Conservation (phyloP, 1,284 basidiomycete genomes). For the Amylostereum areolatum region DNA sequence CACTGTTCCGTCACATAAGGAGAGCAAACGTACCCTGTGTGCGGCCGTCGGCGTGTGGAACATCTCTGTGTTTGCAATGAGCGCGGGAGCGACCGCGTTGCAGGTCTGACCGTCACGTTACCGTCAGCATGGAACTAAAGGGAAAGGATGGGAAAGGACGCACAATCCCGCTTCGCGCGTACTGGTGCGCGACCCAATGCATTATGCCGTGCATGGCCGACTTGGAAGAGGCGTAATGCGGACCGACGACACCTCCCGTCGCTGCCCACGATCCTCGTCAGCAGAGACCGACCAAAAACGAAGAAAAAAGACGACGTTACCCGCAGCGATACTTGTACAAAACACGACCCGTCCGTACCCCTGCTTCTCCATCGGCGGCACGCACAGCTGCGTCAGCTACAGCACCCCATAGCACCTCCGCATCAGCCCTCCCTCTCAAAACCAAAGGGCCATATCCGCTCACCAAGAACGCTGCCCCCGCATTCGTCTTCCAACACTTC, state of each 20-base stretch:
- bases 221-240: slow-evolving; percentile 53
- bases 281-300: background rate
- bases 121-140: background rate
- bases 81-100: slow-evolving; percentile 47
- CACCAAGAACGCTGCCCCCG: slow-evolving; percentile 39
- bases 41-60: slow-evolving; percentile 31
- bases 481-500: slow-evolving; percentile 41
- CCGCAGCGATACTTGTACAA: slow-evolving; percentile 28
- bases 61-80: slow-evolving; percentile 46
- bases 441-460: slow-evolving; percentile 8
- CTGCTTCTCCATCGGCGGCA: slow-evolving; percentile 44
- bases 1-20: background rate
- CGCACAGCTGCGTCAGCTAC: slow-evolving; percentile 43
- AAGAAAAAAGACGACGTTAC: slow-evolving; percentile 8
- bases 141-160: slow-evolving; percentile 11
- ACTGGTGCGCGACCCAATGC: slow-evolving; percentile 48
- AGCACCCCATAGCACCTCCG: too few relatives aligned
- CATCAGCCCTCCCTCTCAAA: too few relatives aligned
- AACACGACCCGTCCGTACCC: slow-evolving; percentile 46
- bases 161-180: slow-evolving; percentile 48
- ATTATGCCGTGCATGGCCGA: slow-evolving; percentile 48
- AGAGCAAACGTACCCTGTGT: slow-evolving; percentile 26
- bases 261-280: too few relatives aligned
- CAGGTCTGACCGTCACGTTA: slow-evolving; percentile 32
- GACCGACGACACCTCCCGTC: slow-evolving; percentile 48